phyloP scores from a whole-genome alignment of 164 flowering plant genomes.

The Vitis labrusca region DNA sequence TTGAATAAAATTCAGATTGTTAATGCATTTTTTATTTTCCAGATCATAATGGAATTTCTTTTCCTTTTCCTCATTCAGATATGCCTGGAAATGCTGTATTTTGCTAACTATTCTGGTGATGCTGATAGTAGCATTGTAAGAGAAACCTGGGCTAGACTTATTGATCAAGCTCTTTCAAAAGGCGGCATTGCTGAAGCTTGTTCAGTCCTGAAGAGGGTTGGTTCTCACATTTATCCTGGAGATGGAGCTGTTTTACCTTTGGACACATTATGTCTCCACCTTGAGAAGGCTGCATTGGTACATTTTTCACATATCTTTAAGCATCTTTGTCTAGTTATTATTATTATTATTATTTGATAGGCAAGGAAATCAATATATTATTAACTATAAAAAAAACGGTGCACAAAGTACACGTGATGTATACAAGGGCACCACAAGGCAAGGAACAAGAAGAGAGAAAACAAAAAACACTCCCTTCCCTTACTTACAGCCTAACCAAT shows the following conservation, averaged over 20 bases:
- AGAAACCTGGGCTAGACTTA: constrained; percentile 97
- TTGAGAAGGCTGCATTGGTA: constrained; percentile 98
- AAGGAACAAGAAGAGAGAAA: no score
- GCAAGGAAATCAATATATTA: no score
- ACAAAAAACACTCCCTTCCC: no score
- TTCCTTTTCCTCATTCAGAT: constrained; percentile 44
- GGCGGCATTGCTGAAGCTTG: constrained; percentile 98
- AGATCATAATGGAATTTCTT: neutral
- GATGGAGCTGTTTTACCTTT: constrained; percentile 86
- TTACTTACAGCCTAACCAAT: no score
- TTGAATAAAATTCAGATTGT: neutral
- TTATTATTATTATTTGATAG: no score
- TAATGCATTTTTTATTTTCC: neutral
- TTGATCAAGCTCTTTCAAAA: constrained; percentile 86
- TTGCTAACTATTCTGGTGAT: constrained; percentile 93
- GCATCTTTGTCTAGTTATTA: neutral
- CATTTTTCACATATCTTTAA: neutral
- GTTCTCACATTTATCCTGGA: constrained; percentile 84
- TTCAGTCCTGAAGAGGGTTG: constrained; percentile 85
- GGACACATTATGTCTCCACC: constrained; percentile 88
- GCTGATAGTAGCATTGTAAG: constrained; percentile 79
- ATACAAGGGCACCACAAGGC: no score
- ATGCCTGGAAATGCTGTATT: constrained; percentile 92
- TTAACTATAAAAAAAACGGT: no score
- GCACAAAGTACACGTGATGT: no score